Percentiles rank a stretch among this genome's conserved stretches.
Evolutionary conservation across 208 protist genomes (phyloP).

Genomic region (Naegleria fowleri): DNA sequence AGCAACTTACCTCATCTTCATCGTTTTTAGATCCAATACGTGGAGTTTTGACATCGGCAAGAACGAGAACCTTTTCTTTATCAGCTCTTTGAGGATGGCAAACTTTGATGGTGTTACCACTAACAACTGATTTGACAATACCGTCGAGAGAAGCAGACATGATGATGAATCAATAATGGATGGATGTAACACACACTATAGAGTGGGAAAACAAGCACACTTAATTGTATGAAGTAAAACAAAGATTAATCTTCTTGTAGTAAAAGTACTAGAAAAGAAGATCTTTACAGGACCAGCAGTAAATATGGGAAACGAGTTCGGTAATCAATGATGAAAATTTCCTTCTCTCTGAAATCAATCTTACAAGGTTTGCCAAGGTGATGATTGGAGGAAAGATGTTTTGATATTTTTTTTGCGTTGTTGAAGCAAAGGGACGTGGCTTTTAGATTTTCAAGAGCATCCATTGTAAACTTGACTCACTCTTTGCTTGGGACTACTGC

Average conservation of each 20-base stretch:
- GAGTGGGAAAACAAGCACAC: neutral
- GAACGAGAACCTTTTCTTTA: neutral
- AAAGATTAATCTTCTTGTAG: too few species aligned
- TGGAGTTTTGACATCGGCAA: constrained; percentile 21
- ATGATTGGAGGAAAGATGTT: too few species aligned
- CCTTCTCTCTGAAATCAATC: too few species aligned
- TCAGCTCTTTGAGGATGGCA: neutral
- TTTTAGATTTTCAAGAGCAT: too few species aligned
- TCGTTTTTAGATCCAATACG: neutral
- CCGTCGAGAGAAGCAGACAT: neutral
- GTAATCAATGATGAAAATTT: neutral
- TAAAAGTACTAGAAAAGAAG: too few species aligned
- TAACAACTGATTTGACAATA: constrained; percentile 1
- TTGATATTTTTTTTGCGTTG: too few species aligned
- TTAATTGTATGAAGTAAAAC: neutral
- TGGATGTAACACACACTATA: too few species aligned
- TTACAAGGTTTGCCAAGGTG: too few species aligned
- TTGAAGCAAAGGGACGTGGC: too few species aligned
- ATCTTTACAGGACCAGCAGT: neutral
- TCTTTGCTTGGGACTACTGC: too few species aligned
- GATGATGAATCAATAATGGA: too few species aligned
- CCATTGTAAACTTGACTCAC: too few species aligned
- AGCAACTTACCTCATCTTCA: neutral
- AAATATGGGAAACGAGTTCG: neutral
- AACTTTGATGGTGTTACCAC: constrained; percentile 21